Base-by-base conservation (phyloP, 164 flowering plant genomes). In the Protea cynaroides region DNA sequence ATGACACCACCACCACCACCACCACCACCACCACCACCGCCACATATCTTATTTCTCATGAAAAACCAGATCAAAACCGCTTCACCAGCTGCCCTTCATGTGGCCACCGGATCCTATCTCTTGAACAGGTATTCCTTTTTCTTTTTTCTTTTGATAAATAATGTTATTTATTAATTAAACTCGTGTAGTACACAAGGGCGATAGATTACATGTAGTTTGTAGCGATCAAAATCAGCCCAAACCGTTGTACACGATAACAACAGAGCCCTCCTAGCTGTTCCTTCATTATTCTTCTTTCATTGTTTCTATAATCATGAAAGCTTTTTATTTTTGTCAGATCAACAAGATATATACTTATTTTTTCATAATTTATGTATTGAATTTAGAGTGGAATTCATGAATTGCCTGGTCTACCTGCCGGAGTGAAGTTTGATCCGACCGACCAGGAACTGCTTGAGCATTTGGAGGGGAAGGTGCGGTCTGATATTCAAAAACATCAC, bases 371-470 rank as follows among this genome's bases (percentile, higher is more conserved):
- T 44, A 25, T 40, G 4, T 8, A 40, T 9, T 56, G n/a, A 43
- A 49, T 58, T 25, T 63, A 80, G 89, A 78, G 62, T 2, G 83
- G 78, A 36, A 63, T 89, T 65, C 83, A 84, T 58, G 84, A 88
- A 52, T 78, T 89, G 76, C 95, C 91, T 2, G 97, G 98, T 13
- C 62, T 94, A 61, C 98, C 98, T 11, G 97, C 98, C 0, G 98
- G 98, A 34, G 96, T 94, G 77, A 91, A 86, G 73, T 94, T 94
- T 61, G 97, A 94, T 76, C 98, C 97, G 3, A 83, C 80, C 0
- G 98, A 94, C 66, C 86, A 79, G 66, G 98, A 90, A 76, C 83
- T 94, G 49, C 71, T 94, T 11, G 81, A 86, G 61, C 98, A 94
- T 68, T 80, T 94, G 58, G 95, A 91, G 62, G 96, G 89, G 21